phyloP scores from a whole-genome alignment of 2,329 filamentous ascomycete genomes.

The Tolypocladium pustulatum region DNA sequence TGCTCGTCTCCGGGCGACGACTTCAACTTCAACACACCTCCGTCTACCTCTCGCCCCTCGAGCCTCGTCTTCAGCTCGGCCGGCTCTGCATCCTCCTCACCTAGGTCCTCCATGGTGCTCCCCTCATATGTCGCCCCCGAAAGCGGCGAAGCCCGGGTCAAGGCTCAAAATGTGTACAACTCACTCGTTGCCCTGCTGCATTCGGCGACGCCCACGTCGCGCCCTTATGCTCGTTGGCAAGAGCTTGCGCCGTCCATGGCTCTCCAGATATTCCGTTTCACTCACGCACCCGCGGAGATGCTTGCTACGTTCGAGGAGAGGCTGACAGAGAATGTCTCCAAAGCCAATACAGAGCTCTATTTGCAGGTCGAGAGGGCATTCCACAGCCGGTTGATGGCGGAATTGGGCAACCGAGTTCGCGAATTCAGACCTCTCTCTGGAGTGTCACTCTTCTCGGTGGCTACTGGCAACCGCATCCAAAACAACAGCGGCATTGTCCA shows the following conservation, averaged over 20 bases:
- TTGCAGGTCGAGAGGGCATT: slow-evolving; percentile 38
- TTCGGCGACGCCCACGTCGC: slow-evolving; percentile 31
- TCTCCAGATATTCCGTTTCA: slow-evolving; percentile 48
- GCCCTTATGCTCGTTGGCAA: slow-evolving; percentile 38
- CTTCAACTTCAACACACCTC: slow-evolving; percentile 36
- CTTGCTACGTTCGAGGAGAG: slow-evolving; percentile 39
- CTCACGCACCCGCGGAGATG: slow-evolving; percentile 36
- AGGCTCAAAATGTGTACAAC: slow-evolving; percentile 38
- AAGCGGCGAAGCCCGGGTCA: slow-evolving; percentile 28
- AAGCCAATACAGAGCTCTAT: slow-evolving; percentile 33
- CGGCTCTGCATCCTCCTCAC: slow-evolving; percentile 39
- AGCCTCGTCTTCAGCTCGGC: slow-evolving; percentile 40
- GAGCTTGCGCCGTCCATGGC: slow-evolving; percentile 42
- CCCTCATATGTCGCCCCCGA: slow-evolving; percentile 26
- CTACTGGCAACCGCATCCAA: slow-evolving; percentile 39
- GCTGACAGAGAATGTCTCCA: slow-evolving; percentile 32
- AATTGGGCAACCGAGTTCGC: slow-evolving; percentile 37
- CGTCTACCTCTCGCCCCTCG: slow-evolving; percentile 35
- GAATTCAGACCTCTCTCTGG: slow-evolving; percentile 43
- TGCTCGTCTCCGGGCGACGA: slow-evolving; percentile 17
- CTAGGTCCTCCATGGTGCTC: slow-evolving; percentile 34
- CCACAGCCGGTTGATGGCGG: slow-evolving; percentile 35
- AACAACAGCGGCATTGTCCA: slow-evolving; percentile 25
- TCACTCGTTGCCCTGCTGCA: slow-evolving; percentile 45
- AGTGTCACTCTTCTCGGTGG: slow-evolving; percentile 42